Conservation (phyloP, 2,329 filamentous ascomycete genomes). For the Pyricularia sp. region DNA sequence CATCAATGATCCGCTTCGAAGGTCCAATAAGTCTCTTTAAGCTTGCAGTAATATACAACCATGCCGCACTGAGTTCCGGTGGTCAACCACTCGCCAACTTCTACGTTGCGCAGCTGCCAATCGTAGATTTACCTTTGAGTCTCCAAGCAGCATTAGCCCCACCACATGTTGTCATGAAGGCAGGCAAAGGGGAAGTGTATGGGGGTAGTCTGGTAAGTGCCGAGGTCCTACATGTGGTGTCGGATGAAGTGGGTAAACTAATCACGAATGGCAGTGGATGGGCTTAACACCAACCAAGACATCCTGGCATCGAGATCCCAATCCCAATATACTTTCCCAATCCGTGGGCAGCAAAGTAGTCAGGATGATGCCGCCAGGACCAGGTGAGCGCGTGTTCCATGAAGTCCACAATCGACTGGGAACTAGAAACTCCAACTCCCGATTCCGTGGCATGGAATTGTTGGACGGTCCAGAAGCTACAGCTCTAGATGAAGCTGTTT, state of each 20-base stretch:
- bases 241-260: background rate
- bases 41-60: conserved; percentile 41
- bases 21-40: conserved; percentile 52
- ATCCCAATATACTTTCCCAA: conserved; percentile 86
- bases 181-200: conserved; percentile 76
- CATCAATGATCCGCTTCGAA: conserved; percentile 27
- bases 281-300: conserved; percentile 80
- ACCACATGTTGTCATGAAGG: conserved; percentile 47
- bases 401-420: conserved; percentile 29
- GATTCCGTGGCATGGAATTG: conserved; percentile 72
- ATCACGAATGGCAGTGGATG: conserved; percentile 44
- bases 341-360: conserved; percentile 60
- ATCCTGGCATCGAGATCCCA: conserved; percentile 83
- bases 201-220: conserved; percentile 47
- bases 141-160: conserved; percentile 55
- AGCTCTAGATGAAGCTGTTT: conserved; percentile 55
- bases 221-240: background rate
- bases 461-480: conserved; percentile 67
- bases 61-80: background rate
- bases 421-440: conserved; percentile 21
- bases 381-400: conserved; percentile 53
- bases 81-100: conserved; percentile 28
- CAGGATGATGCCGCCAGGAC: conserved; percentile 52
- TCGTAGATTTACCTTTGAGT: conserved; percentile 50
- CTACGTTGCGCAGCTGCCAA: conserved; percentile 75